Evolutionary conservation across 345 rosid genomes (phyloP), one percentile per base, ranked within the genome.

Genomic region (Sisymbrium irio): DNA sequence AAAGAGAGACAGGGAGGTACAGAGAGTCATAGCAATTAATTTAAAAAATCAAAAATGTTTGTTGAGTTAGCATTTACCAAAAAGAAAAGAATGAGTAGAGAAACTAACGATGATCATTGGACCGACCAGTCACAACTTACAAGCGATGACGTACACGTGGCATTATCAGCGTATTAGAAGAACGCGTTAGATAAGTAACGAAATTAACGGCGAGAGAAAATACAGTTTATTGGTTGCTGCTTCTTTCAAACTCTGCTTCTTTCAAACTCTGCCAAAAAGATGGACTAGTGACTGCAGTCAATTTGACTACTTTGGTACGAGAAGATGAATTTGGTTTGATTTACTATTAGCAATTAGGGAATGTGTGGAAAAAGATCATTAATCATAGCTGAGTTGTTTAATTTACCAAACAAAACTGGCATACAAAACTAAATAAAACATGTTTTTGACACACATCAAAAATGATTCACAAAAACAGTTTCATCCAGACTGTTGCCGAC

Each of bases 401-500:
- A 44, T 46, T 33, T 50, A 22, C 5, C 18, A 9, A 6, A 53
- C 10, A 56, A 76, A 75, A 51, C 14, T 67, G 22, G 44, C 27
- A 62, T 76, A 44, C 63, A 40, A 44, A 68, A 41, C 36, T 25
- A 70, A 36, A 30, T 62, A 55, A 12, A 76, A 42, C 7, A 32
- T 69, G 19, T 12, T 63, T n/a, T 44, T 44, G 36, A 14, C 3
- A 46, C 30, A 67, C 65, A 63, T 51, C 45, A 70, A 30, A 27
- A 47, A 62, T 45, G 54, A 53, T 69, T 45, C 53, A 39, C 51
- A 57, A 32, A 60, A 15, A 46, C 49, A 39, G 54, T 49, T 57
- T 72, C 78, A 82, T 65, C 44, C 63, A 44, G 72, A 45, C 30
- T 77, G 54, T 20, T 74, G 72, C 55, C 84, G 19, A 12, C 84